These are phyloP conservation scores for Asclepias syriaca DNA, from an alignment of 257 asterid genomes.

Conservation along the genomic window DNA sequence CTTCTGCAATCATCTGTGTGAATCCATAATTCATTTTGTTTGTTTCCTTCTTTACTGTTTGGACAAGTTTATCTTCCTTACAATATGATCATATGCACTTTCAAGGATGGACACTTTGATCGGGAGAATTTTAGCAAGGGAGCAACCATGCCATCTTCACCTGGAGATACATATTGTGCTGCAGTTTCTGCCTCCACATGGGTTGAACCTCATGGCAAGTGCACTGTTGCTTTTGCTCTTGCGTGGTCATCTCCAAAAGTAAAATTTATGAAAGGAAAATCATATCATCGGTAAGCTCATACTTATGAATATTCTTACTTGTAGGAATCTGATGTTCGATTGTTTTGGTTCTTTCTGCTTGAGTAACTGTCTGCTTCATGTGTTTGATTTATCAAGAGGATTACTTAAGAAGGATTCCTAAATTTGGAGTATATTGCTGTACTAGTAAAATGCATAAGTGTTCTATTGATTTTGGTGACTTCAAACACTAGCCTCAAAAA, in stretches of 20 bases:
- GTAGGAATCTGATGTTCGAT: background rate
- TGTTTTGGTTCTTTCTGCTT: background rate
- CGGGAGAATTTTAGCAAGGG: conserved; percentile 69
- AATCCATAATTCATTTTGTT: background rate
- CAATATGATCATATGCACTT: background rate
- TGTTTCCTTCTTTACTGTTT: background rate
- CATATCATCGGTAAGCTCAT: conserved; percentile 67
- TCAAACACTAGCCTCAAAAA: too few species aligned
- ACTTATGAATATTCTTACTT: background rate
- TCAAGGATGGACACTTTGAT: conserved; percentile 88
- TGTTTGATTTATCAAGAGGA: background rate
- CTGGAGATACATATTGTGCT: conserved; percentile 90
- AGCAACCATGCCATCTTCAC: conserved; percentile 79
- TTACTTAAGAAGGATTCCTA: background rate
- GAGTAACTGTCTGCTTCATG: background rate
- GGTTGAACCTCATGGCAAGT: conserved; percentile 98
- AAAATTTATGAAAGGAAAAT: conserved; percentile 87
- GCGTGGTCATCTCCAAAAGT: conserved; percentile 98
- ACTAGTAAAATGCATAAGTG: background rate
- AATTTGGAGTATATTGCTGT: too few species aligned
- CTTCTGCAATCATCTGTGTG: conserved; percentile 4
- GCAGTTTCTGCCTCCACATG: conserved; percentile 97
- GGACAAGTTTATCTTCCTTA: background rate
- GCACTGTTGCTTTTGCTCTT: conserved; percentile 84
- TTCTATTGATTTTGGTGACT: background rate